Percentiles rank a stretch among this genome's conserved stretches.
phyloP scores from a whole-genome alignment of 1,284 basidiomycete genomes.

The Moesziomyces parantarcticus region DNA sequence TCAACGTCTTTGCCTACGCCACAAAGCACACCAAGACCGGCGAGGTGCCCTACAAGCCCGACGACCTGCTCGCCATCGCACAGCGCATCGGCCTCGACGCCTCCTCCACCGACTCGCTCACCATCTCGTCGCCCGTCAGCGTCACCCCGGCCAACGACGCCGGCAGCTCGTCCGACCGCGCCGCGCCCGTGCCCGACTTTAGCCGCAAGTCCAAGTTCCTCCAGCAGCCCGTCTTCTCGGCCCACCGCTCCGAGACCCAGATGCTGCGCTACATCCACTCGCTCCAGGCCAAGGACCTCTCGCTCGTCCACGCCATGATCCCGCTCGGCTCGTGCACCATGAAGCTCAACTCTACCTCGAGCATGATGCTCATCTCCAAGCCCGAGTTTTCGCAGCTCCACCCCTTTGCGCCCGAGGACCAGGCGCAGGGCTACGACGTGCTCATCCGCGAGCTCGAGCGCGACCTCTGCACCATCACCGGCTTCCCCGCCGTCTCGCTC shows the following conservation, averaged over 20 bases:
- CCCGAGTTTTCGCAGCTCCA: conserved; percentile 89
- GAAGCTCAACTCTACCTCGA: conserved; percentile 73
- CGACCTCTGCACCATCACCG: conserved; percentile 92
- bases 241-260: conserved; percentile 96
- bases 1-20: conserved; percentile 80
- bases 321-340: conserved; percentile 80
- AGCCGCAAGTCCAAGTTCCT: conserved; percentile 81
- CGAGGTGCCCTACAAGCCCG: conserved; percentile 57
- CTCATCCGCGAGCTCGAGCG: conserved; percentile 89
- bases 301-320: conserved; percentile 95
- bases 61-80: conserved; percentile 54
- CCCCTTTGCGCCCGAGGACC: conserved; percentile 90
- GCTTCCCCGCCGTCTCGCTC: conserved; percentile 91
- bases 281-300: conserved; percentile 92
- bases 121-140: conserved; percentile 40
- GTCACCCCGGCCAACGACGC: conserved; percentile 24
- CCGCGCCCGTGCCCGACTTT: conserved; percentile 70
- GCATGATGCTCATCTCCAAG: conserved; percentile 95
- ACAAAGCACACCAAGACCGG: conserved; percentile 67
- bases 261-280: conserved; percentile 91
- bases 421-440: conserved; percentile 86
- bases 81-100: conserved; percentile 50
- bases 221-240: conserved; percentile 85
- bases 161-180: conserved; percentile 29
- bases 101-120: conserved; percentile 46